phyloP scores from a whole-genome alignment of 2,329 filamentous ascomycete species.

The Pestalotiopsis fici region DNA sequence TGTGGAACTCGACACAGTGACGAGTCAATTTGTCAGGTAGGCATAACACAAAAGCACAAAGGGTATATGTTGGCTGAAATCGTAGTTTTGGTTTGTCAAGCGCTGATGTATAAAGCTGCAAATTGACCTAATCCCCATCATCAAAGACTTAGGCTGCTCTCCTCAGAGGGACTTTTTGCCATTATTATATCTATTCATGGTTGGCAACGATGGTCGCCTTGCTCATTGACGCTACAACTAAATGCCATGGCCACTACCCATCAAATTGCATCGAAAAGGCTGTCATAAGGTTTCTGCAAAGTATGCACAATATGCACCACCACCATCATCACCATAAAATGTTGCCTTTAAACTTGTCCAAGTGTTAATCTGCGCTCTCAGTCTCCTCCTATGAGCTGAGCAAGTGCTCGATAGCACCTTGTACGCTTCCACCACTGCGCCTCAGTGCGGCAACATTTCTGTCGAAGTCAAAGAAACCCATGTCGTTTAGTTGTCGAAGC shows the following conservation, averaged over 20 bases:
- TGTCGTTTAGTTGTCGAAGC: conserved; percentile 88
- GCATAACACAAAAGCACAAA: too few species aligned
- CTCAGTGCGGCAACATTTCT: conserved; percentile 86
- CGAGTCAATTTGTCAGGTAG: too few species aligned
- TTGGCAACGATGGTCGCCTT: background rate
- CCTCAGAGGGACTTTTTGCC: background rate
- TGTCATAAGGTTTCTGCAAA: background rate
- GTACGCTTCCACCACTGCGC: conserved; percentile 88
- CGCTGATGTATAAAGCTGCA: too few species aligned
- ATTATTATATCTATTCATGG: background rate
- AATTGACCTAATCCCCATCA: background rate
- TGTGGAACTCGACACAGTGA: too few species aligned
- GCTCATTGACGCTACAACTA: background rate
- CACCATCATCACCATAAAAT: too few species aligned
- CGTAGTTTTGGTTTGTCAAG: too few species aligned
- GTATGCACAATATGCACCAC: too few species aligned
- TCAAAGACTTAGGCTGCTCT: background rate
- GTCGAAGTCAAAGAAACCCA: conserved; percentile 98
- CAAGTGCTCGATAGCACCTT: conserved; percentile 83
- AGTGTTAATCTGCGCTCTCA: too few species aligned
- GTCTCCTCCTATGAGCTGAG: conserved; percentile 35
- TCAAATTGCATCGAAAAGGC: background rate
- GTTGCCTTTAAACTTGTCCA: too few species aligned
- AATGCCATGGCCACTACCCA: background rate
- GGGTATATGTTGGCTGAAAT: too few species aligned